phyloP scores from a whole-genome alignment of 805 yeast genomes.

The Candida qinlingensis region DNA sequence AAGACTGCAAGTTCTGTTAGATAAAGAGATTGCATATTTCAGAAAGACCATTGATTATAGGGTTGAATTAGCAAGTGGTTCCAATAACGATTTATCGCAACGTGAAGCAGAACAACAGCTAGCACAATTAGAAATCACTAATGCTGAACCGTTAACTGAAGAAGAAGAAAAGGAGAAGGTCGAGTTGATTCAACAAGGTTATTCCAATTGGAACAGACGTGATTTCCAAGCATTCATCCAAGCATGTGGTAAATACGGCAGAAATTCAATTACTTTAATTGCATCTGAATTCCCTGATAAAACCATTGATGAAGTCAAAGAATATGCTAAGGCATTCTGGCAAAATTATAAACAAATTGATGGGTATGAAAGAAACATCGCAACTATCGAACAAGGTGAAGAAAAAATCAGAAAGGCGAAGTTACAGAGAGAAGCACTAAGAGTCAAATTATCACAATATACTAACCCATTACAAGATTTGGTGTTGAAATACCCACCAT shows the following conservation, averaged over 20 bases:
- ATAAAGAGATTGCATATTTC: slow-evolving; percentile 73
- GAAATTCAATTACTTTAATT: slow-evolving; percentile 65
- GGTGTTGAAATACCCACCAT: slow-evolving; percentile 65
- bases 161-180: slow-evolving; percentile 68
- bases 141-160: slow-evolving; percentile 75
- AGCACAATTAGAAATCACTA: slow-evolving; percentile 68
- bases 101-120: slow-evolving; percentile 41
- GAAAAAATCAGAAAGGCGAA: slow-evolving; percentile 62
- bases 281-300: slow-evolving; percentile 74
- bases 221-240: slow-evolving; percentile 82
- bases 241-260: slow-evolving; percentile 72
- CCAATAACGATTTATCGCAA: slow-evolving; percentile 33
- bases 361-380: slow-evolving; percentile 78
- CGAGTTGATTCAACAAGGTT: slow-evolving; percentile 61
- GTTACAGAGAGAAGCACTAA: slow-evolving; percentile 72
- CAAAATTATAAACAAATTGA: slow-evolving; percentile 69
- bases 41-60: slow-evolving; percentile 61
- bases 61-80: slow-evolving; percentile 58
- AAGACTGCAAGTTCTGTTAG: slow-evolving; percentile 69
- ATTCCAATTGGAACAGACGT: slow-evolving; percentile 75
- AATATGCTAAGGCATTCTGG: slow-evolving; percentile 83
- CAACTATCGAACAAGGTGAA: slow-evolving; percentile 85
- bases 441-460: slow-evolving; percentile 67
- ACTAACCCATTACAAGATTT: slow-evolving; percentile 78
- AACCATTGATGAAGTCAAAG: slow-evolving; percentile 69